Percentiles rank a stretch among this genome's conserved stretches.
Evolutionary conservation across 108 stramenopile genomes (phyloP).

Genomic region (Skeletonema grethae): DNA sequence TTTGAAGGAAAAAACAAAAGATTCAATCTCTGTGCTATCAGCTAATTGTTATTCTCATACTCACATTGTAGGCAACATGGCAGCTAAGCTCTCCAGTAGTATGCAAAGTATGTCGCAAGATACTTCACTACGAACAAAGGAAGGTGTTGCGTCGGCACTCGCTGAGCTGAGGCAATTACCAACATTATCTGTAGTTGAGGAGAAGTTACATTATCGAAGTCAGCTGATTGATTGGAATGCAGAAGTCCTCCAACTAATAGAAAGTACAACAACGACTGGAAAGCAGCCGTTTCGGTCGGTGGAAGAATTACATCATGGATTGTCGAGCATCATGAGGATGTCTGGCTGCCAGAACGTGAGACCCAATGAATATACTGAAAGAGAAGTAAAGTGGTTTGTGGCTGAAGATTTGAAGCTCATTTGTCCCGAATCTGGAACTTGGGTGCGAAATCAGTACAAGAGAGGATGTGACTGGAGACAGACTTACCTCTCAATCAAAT

Average conservation of each 20-base stretch:
- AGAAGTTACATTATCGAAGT: constrained; percentile 56
- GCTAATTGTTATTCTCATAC: constrained; percentile 40
- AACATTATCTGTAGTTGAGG: constrained; percentile 67
- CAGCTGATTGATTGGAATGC: constrained; percentile 67
- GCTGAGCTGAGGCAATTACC: constrained; percentile 47
- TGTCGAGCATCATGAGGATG: constrained; percentile 34
- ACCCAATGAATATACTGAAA: constrained; percentile 47
- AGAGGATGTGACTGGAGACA: constrained; percentile 28
- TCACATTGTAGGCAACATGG: constrained; percentile 35
- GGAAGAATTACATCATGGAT: constrained; percentile 33
- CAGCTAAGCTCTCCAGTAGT: constrained; percentile 8
- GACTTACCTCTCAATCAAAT: constrained; percentile 21
- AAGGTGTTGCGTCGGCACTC: constrained; percentile 37
- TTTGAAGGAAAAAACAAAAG: constrained; percentile 38
- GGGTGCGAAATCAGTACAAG: constrained; percentile 47
- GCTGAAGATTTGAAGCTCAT: constrained; percentile 34
- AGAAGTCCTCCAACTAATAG: constrained; percentile 20
- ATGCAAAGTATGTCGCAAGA: constrained; percentile 15
- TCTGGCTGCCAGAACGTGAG: constrained; percentile 30
- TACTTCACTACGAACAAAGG: constrained; percentile 23
- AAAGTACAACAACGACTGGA: neutral
- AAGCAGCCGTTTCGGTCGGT: constrained; percentile 35
- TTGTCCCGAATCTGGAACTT: constrained; percentile 35
- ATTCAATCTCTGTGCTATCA: constrained; percentile 40
- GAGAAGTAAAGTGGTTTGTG: constrained; percentile 58